phyloP scores from a whole-genome alignment of 1,284 basidiomycete genomes.

The Lignosus rhinocerotis region DNA sequence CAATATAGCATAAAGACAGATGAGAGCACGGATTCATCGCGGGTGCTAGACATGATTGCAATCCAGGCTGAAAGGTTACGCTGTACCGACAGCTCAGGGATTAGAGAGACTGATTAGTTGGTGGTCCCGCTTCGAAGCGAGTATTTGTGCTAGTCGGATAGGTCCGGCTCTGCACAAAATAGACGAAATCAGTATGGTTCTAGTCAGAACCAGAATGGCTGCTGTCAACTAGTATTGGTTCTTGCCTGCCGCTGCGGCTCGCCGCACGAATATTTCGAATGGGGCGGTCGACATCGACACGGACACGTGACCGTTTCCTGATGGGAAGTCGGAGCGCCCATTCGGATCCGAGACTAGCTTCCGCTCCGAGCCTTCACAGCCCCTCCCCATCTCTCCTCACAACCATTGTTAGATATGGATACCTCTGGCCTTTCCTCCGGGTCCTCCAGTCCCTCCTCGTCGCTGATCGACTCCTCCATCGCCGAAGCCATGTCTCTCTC shows the following conservation, averaged over 20 bases:
- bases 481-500: constrained; percentile 18
- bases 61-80: too few species aligned
- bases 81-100: too few species aligned
- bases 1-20: too few species aligned
- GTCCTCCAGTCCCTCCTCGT: constrained; percentile 5
- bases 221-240: too few species aligned
- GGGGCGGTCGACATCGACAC: neutral
- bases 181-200: neutral
- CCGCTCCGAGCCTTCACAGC: constrained; percentile 7
- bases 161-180: neutral
- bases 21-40: too few species aligned
- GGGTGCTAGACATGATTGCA: too few species aligned
- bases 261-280: neutral
- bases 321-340: neutral
- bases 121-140: too few species aligned
- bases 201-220: neutral
- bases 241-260: too few species aligned
- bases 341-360: neutral
- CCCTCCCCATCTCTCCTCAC: neutral
- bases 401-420: constrained; percentile 2
- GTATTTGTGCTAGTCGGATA: too few species aligned
- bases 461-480: constrained; percentile 1
- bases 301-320: constrained; percentile 21
- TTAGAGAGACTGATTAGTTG: too few species aligned
- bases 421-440: neutral